A percentile compares a stretch with the other conserved stretches of the same genome.
phyloP scores from a whole-genome alignment of 345 rosid genomes.

The Boechera stricta region DNA sequence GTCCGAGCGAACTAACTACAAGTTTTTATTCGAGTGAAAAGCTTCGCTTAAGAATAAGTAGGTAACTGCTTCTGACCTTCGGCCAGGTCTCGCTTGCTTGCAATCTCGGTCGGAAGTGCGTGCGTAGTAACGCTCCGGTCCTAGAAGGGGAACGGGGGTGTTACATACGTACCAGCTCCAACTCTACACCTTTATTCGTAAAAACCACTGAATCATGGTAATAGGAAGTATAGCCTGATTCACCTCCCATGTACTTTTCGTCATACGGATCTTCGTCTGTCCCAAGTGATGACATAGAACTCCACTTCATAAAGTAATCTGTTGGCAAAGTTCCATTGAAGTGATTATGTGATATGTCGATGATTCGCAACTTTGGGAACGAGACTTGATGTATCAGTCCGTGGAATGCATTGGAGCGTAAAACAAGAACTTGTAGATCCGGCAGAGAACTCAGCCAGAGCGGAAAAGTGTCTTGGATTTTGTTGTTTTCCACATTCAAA shows the following conservation, averaged over 20 bases:
- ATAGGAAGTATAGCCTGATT: too few species aligned
- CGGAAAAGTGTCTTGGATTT: constrained; percentile 44
- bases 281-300: neutral
- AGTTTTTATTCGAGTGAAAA: too few species aligned
- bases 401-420: constrained; percentile 49
- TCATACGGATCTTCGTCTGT: too few species aligned
- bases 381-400: neutral
- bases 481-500: constrained; percentile 31
- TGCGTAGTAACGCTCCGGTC: too few species aligned
- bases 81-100: too few species aligned
- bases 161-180: too few species aligned
- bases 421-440: constrained; percentile 45
- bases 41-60: too few species aligned
- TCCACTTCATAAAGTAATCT: neutral
- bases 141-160: too few species aligned
- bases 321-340: neutral
- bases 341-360: neutral
- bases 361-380: constrained; percentile 27
- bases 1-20: too few species aligned
- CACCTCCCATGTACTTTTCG: neutral
- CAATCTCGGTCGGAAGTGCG: too few species aligned
- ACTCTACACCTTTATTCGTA: neutral
- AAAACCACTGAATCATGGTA: neutral
- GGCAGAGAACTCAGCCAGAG: constrained; percentile 42
- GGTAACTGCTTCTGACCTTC: too few species aligned